Conservation (phyloP, 805 yeast species). For the Debaryomyces prosopidis region DNA sequence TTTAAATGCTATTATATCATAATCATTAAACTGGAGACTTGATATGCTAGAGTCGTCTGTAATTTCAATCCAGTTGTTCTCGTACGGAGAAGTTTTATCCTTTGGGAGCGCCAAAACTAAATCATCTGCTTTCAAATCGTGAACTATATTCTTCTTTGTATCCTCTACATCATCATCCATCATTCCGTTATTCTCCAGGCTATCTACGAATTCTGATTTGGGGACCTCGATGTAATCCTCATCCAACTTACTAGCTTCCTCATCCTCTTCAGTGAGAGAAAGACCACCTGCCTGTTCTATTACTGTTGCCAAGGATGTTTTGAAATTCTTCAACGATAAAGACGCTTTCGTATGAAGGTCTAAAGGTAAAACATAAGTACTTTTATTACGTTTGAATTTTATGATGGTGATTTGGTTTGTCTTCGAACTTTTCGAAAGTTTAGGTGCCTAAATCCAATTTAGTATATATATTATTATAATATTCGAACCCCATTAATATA, state of each 20-base stretch:
- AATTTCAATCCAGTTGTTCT: constrained; percentile 36
- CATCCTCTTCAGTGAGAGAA: constrained; percentile 24
- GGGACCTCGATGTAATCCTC: constrained; percentile 36
- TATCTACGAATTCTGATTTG: constrained; percentile 33
- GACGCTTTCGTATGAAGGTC: constrained; percentile 16
- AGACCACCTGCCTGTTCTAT: constrained; percentile 54
- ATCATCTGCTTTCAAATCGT: constrained; percentile 16
- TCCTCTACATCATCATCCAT: constrained; percentile 6
- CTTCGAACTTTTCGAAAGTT: constrained; percentile 10
- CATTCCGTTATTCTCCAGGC: constrained; percentile 19
- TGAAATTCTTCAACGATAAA: constrained; percentile 19
- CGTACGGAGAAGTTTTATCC: constrained; percentile 35
- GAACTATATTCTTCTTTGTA: not conserved
- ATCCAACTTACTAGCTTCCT: constrained; percentile 21
- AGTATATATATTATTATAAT: constrained; percentile 1
- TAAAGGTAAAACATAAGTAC: constrained; percentile 32
- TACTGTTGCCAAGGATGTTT: constrained; percentile 29
- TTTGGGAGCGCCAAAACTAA: constrained; percentile 44
- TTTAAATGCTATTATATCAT: constrained; percentile 44
- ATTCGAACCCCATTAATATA: too few species aligned
- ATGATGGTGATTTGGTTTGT: constrained; percentile 22
- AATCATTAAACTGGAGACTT: constrained; percentile 37
- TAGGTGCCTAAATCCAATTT: constrained; percentile 22
- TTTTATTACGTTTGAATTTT: constrained; percentile 34
- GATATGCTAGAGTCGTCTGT: constrained; percentile 26